A percentile compares a stretch with the other conserved stretches of the same genome.
Evolutionary conservation across 306 rosid species (phyloP).

Genomic region (Dryas octopetala): DNA sequence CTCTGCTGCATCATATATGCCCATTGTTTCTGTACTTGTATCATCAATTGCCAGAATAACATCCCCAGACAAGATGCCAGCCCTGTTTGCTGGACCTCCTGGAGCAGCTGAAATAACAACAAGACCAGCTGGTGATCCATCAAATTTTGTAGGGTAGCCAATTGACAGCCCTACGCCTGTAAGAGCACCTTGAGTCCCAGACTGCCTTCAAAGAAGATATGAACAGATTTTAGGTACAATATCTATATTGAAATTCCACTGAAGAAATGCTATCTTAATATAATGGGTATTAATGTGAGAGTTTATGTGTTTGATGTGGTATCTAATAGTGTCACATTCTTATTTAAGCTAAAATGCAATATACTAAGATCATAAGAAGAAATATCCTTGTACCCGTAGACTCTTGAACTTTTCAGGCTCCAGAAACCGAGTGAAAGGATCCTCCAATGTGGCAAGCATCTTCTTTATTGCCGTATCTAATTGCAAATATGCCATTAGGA

Average conservation of each 20-base stretch:
- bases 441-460: conserved; percentile 93
- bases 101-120: conserved; percentile 82
- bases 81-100: conserved; percentile 89
- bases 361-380: conserved; percentile 23
- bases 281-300: neutral
- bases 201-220: conserved; percentile 87
- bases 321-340: conserved; percentile 4
- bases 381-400: conserved; percentile 65
- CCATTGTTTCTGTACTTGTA: conserved; percentile 75
- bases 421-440: conserved; percentile 89
- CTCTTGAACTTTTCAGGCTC: conserved; percentile 91
- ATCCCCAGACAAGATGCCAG: conserved; percentile 86
- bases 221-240: conserved; percentile 35
- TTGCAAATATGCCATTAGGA: conserved; percentile 28
- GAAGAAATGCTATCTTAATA: conserved; percentile 7
- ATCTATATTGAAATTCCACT: conserved; percentile 23
- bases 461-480: conserved; percentile 86
- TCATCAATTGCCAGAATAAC: conserved; percentile 78
- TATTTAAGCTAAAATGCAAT: conserved; percentile 26
- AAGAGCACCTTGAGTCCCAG: conserved; percentile 92
- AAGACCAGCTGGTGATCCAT: conserved; percentile 67
- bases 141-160: conserved; percentile 70
- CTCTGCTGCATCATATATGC: conserved; percentile 93
- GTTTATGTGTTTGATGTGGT: neutral
- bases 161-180: conserved; percentile 95